A percentile compares a stretch with the other conserved stretches of the same genome.
These are phyloP conservation scores for Dipodascus albidus DNA, from an alignment of 805 yeast genomes.

Conservation along the genomic window DNA sequence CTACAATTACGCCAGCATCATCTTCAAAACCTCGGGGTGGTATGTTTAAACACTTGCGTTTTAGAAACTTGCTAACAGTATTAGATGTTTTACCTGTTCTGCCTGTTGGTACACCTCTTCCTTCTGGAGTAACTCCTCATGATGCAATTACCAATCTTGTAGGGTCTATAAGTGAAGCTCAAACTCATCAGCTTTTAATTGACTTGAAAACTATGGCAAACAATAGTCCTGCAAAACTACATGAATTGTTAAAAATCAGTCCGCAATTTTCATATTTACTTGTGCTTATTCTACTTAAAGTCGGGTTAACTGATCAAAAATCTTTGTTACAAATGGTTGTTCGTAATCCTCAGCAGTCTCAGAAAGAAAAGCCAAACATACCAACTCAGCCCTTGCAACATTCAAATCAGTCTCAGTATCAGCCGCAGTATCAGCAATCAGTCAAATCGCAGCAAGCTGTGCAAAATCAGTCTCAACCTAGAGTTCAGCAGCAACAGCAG, in stretches of 20 bases:
- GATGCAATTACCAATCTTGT: slow-evolving; percentile 38
- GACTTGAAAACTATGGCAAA: slow-evolving; percentile 52
- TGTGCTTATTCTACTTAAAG: slow-evolving; percentile 53
- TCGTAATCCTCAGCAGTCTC: slow-evolving; percentile 6
- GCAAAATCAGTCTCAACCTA: neutral
- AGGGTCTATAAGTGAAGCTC: slow-evolving; percentile 29
- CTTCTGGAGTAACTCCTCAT: slow-evolving; percentile 26
- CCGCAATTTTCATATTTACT: slow-evolving; percentile 81
- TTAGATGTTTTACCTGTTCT: slow-evolving; percentile 32
- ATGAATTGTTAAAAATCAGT: slow-evolving; percentile 46
- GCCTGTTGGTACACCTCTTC: slow-evolving; percentile 41
- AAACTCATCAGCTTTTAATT: slow-evolving; percentile 37
- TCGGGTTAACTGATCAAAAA: slow-evolving; percentile 25
- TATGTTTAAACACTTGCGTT: slow-evolving; percentile 1
- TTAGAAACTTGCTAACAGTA: neutral
- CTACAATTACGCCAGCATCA: slow-evolving; percentile 21
- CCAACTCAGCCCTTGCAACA: neutral
- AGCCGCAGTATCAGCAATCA: neutral
- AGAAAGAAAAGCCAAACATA: neutral
- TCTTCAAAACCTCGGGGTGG: slow-evolving; percentile 2
- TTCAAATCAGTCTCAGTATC: neutral
- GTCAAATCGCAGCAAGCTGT: slow-evolving; percentile 6
- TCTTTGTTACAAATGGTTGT: slow-evolving; percentile 16
- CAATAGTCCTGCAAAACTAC: slow-evolving; percentile 47
- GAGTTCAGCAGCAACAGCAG: no score